Percentiles rank a stretch among this genome's conserved stretches.
phyloP scores from a whole-genome alignment of 768 basidiomycete species.

The Auriscalpium orientale region DNA sequence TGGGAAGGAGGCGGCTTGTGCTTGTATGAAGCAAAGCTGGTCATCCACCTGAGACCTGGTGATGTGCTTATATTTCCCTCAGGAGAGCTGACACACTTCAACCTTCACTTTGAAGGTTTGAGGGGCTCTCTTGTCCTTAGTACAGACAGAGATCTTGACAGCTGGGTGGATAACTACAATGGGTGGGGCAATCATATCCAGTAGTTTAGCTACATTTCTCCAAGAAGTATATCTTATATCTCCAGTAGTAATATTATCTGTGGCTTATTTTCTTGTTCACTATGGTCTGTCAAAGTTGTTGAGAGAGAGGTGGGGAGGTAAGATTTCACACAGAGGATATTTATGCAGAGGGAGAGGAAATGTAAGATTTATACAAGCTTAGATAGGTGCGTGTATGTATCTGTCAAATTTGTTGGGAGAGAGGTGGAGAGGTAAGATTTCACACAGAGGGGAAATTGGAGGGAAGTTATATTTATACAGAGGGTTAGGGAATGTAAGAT shows the following conservation, averaged over 20 bases:
- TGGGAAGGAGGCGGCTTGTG: background rate
- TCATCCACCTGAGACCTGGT: background rate
- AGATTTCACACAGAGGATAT: background rate
- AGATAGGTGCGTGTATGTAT: no score
- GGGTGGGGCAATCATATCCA: background rate
- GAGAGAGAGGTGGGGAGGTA: background rate
- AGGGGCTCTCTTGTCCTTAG: background rate
- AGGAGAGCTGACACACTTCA: background rate
- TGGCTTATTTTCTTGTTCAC: background rate
- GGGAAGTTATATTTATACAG: no score
- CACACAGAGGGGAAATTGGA: no score
- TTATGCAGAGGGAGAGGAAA: no score
- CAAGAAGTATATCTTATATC: no score
- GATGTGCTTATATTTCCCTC: background rate
- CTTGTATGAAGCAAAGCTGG: background rate
- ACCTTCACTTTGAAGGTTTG: background rate
- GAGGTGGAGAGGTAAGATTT: no score
- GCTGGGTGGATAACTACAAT: background rate
- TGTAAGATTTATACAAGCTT: no score
- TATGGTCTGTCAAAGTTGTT: background rate
- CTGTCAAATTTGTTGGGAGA: no score
- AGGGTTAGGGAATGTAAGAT: no score
- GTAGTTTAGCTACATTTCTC: background rate
- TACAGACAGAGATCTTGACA: background rate
- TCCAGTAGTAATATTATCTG: background rate